Evolutionary conservation across 108 stramenopile species (phyloP).

Genomic region (Cylindrotheca fusiformis): DNA sequence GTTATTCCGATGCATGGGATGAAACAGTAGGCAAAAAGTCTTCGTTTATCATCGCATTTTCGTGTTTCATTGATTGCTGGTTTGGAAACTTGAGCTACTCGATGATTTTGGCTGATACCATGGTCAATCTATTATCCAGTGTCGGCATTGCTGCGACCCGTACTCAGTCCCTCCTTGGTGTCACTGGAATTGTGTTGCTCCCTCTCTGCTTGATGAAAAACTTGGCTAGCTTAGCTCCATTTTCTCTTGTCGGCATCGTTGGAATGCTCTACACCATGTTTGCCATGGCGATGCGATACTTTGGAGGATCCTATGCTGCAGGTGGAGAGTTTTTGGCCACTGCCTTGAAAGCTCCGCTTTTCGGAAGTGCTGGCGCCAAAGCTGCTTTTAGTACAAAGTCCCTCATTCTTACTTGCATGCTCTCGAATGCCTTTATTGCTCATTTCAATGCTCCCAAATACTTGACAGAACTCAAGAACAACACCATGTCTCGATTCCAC

Average conservation of each 20-base stretch:
- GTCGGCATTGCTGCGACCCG: constrained; percentile 64
- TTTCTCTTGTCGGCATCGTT: constrained; percentile 75
- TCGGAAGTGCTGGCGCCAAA: constrained; percentile 65
- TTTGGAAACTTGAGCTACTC: constrained; percentile 90
- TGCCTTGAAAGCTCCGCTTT: constrained; percentile 46
- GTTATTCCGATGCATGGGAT: constrained; percentile 92
- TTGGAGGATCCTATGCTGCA: constrained; percentile 72
- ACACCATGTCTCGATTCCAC: constrained; percentile 80
- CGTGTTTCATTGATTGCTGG: constrained; percentile 58
- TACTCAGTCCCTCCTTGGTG: constrained; percentile 52
- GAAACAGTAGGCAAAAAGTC: constrained; percentile 69
- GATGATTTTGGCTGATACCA: constrained; percentile 94
- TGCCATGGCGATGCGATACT: constrained; percentile 81
- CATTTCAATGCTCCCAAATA: constrained; percentile 89
- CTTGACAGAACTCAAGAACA: constrained; percentile 92
- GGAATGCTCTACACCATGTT: constrained; percentile 87
- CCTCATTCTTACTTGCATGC: constrained; percentile 91
- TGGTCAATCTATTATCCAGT: constrained; percentile 57
- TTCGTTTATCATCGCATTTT: constrained; percentile 76
- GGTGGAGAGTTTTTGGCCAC: constrained; percentile 62
- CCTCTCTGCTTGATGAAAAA: constrained; percentile 93
- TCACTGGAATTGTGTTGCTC: constrained; percentile 78
- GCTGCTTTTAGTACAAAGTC: constrained; percentile 73
- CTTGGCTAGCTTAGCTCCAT: constrained; percentile 78
- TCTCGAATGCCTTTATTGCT: constrained; percentile 90